These are phyloP conservation scores for Cronartium ribicola DNA, from an alignment of 1,284 basidiomycete genomes.

Conservation along the genomic window DNA sequence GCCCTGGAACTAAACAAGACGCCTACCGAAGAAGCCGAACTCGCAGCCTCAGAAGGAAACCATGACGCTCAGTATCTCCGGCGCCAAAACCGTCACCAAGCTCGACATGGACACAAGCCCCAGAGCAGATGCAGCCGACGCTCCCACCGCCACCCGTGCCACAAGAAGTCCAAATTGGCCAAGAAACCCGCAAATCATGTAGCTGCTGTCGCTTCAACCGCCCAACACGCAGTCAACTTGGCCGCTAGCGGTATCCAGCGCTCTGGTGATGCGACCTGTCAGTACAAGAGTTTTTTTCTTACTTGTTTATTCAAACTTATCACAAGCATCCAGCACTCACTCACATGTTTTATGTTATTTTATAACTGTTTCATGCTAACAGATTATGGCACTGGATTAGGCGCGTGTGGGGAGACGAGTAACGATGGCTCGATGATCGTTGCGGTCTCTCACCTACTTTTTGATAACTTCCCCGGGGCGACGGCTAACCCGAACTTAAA, in stretches of 20 bases:
- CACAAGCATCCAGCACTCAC: background rate
- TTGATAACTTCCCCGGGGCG: conserved; percentile 58
- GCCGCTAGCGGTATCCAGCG: background rate
- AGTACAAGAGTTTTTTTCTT: background rate
- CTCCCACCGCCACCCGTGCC: background rate
- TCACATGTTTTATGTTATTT: too few species aligned
- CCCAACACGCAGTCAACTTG: background rate
- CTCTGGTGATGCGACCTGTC: conserved; percentile 39
- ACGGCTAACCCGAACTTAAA: conserved; percentile 62
- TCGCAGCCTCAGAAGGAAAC: background rate
- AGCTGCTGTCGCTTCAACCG: background rate
- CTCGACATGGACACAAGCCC: background rate
- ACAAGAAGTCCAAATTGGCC: background rate
- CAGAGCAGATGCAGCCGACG: conserved; percentile 4
- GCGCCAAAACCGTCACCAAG: background rate
- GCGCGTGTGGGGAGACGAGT: conserved; percentile 66
- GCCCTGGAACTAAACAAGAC: background rate
- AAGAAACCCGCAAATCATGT: background rate
- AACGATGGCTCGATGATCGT: conserved; percentile 59
- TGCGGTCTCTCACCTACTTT: conserved; percentile 61
- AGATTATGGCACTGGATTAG: conserved; percentile 60
- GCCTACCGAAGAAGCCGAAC: background rate
- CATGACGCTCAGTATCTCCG: background rate
- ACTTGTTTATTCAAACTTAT: background rate
- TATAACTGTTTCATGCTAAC: background rate